phyloP scores from a whole-genome alignment of 2,329 filamentous ascomycete genomes.

The Akanthomyces uredinophilus region DNA sequence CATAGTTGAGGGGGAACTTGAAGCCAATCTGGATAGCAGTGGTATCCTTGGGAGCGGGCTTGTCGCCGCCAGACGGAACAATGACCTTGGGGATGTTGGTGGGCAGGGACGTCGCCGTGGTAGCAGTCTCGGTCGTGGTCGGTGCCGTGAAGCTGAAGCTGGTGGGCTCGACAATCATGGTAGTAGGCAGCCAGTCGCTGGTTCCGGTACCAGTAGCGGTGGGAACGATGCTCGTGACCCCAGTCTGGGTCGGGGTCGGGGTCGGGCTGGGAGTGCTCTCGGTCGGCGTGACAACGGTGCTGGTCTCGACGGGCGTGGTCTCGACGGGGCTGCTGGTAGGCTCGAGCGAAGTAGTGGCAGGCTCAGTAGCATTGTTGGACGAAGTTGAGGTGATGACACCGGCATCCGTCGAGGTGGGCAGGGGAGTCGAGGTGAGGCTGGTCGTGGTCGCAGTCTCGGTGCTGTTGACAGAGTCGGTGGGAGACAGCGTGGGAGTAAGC shows the following conservation, averaged over 20 bases:
- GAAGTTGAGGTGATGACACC: constrained; percentile 13
- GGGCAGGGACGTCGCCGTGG: constrained; percentile 52
- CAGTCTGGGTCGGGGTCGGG: constrained; percentile 13
- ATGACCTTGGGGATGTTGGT: constrained; percentile 69
- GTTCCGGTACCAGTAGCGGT: constrained; percentile 41
- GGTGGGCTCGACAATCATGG: constrained; percentile 52
- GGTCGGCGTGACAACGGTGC: constrained; percentile 9
- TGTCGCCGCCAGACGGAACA: constrained; percentile 56
- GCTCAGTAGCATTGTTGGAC: not conserved
- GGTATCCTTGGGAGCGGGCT: constrained; percentile 54
- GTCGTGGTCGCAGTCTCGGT: constrained; percentile 1
- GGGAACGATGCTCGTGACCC: constrained; percentile 36
- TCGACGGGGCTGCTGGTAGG: not conserved
- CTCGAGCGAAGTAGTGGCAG: not conserved
- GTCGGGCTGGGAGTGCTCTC: constrained; percentile 12
- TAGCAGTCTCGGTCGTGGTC: constrained; percentile 26
- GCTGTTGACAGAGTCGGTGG: not conserved
- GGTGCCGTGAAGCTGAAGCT: constrained; percentile 30
- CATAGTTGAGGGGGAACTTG: constrained; percentile 72
- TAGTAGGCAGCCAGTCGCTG: constrained; percentile 51
- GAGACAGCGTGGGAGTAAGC: not conserved
- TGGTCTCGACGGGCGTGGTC: constrained; percentile 1
- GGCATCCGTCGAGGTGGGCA: not conserved
- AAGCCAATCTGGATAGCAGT: constrained; percentile 82
- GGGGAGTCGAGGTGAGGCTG: not conserved